Base-by-base conservation (phyloP, 2,329 filamentous ascomycete species). In the Escovopsis sp. region DNA sequence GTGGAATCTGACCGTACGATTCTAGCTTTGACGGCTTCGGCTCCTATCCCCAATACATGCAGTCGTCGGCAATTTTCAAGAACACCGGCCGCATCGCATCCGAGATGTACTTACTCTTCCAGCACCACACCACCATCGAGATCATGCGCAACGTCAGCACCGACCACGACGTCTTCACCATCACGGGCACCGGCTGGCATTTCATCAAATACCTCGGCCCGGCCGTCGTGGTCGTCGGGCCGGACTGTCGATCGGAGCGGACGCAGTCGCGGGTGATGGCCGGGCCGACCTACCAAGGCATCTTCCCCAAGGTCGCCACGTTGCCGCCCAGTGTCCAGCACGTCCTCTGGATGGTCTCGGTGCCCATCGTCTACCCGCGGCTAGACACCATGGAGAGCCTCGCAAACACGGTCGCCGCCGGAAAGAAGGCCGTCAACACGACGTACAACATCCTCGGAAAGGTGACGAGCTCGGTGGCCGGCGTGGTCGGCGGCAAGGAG, bases 11-110 rank as follows among this genome's bases (percentile, higher is more conserved):
- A 19, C 9, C 37, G 32, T 42, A 12, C n/a, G 18, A 26, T 26
- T 2, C n/a, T 23, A 94, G 86, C 45, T 98, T 98, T 53, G 91
- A 98, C 56, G 91, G 91, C 26, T 98, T 91, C 53, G 91, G 91
- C 28, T 94, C 87, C 1, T 98, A 96, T 55, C 91, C 91, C 0
- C 87, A 94, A 48, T 93, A 96, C 59, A 96, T 98, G 89, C 91
- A 98, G 58, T 85, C 85, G 51, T 95, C 87, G 15, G 82, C 94
- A 49, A 87, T 96, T 66, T 96, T 98, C 70, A 95, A 94, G 65
- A 96, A 96, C 57, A 94, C 96, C 55, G 91, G 91, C 23, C 79
- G 91, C 33, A 81, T 98, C 47, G 91, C 87, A 19, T 88, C 93
- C 43, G 87, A 96, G 52, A 95, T 95, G 88, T 98, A 96, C 58